A percentile compares a stretch with the other conserved stretches of the same genome.
These are phyloP conservation scores for Mrakiaceae sp. DNA, from an alignment of 1,284 basidiomycete genomes.

Conservation along the genomic window DNA sequence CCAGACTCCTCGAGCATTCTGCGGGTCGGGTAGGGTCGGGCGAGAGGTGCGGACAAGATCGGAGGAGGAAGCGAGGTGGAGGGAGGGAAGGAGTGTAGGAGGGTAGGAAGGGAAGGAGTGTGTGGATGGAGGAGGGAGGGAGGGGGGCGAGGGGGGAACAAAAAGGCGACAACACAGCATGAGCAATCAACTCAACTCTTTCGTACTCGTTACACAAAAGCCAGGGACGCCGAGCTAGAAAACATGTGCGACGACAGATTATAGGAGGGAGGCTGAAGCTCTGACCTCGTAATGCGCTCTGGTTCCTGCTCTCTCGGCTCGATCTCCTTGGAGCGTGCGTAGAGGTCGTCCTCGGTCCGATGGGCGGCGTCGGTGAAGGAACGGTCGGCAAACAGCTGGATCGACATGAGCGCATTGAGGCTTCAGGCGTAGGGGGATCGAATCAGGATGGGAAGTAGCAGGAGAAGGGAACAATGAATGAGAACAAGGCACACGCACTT, in stretches of 20 bases:
- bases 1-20: conserved; percentile 12
- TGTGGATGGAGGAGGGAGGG: neutral
- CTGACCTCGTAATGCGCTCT: conserved; percentile 8
- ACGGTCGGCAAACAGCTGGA: conserved; percentile 2
- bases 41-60: no score
- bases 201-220: neutral
- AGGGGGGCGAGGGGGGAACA: neutral
- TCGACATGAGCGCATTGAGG: neutral
- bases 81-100: no score
- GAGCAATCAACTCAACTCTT: neutral
- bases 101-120: no score
- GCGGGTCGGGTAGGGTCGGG: no score
- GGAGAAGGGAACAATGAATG: neutral
- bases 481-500: conserved; percentile 37
- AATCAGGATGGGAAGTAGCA: neutral
- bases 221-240: neutral
- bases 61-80: no score
- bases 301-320: conserved; percentile 14
- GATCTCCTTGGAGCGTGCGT: neutral
- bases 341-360: conserved; percentile 10
- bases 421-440: neutral
- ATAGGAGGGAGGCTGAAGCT: no score
- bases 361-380: neutral
- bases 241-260: no score
- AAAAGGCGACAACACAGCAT: neutral